Evolutionary conservation across 768 basidiomycete genomes (phyloP).

Genomic region (Filobasidium wieringae): DNA sequence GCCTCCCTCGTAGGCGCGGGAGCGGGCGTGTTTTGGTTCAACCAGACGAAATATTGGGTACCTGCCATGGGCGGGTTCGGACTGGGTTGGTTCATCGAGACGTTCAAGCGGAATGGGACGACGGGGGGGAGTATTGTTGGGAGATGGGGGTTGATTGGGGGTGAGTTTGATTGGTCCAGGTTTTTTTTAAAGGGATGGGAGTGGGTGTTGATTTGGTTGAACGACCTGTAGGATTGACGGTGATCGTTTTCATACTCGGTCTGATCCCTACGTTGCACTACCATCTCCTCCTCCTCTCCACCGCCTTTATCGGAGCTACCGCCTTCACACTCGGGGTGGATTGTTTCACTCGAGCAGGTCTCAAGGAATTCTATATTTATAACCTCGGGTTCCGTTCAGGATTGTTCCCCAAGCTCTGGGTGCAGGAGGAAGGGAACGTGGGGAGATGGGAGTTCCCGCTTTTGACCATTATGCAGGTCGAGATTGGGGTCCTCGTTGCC

Average conservation of each 20-base stretch:
- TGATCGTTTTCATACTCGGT: slow-evolving; percentile 67
- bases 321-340: slow-evolving; percentile 87
- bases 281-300: slow-evolving; percentile 71
- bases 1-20: slow-evolving; percentile 75
- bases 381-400: slow-evolving; percentile 67
- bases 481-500: slow-evolving; percentile 75
- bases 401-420: slow-evolving; percentile 62
- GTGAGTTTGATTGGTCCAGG: too few relatives aligned
- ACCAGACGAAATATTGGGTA: slow-evolving; percentile 69
- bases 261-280: slow-evolving; percentile 79
- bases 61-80: slow-evolving; percentile 69
- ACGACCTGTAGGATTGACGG: slow-evolving; percentile 54
- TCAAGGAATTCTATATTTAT: slow-evolving; percentile 97
- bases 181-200: too few relatives aligned
- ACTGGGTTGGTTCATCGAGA: slow-evolving; percentile 75
- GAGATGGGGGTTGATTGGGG: slow-evolving; percentile 82
- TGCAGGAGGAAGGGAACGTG: slow-evolving; percentile 27
- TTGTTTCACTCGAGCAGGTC: slow-evolving; percentile 78
- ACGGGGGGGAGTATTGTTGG: slow-evolving; percentile 58
- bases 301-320: slow-evolving; percentile 72
- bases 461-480: slow-evolving; percentile 82
- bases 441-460: slow-evolving; percentile 57
- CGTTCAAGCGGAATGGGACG: slow-evolving; percentile 67
- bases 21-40: slow-evolving; percentile 84
- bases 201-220: neutral